Evolutionary conservation across 2,329 filamentous ascomycete genomes (phyloP), one percentile per base, ranked within the genome.

Genomic region (Verticillium klebahnii): DNA sequence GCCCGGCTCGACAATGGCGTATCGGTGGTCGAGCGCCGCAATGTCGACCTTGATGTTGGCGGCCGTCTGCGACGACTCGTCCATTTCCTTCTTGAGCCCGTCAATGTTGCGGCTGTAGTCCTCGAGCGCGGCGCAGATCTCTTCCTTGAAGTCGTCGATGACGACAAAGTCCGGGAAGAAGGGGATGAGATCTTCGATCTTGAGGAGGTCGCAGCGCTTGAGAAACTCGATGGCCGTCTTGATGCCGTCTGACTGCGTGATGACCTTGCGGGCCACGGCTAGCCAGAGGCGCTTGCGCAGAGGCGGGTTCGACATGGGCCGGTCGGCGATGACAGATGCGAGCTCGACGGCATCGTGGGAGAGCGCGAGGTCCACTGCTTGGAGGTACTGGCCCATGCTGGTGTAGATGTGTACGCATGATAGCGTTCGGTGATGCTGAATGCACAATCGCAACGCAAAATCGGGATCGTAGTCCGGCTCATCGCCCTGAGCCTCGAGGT

Each of bases 111-210:
- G 89, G 56, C 88, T 91, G 78, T 99, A 99, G 66, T 96, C 91
- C 75, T 99, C 95, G 1, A 99, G 83, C 1, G 96, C 95, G 0
- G 87, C 82, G 77, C 95, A 99, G 40, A 99, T 98, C 73, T 99
- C 95, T 66, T 98, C 93, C 73, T 98, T 97, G 83, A 99, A 99
- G 74, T 98, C 95, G 72, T 99, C 95, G 65, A 99, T 98, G 59
- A 98, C 91, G 29, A 98, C 93, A 72, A 99, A 99, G 73, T 99
- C 95, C 0, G 95, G 95, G 77, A 99, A 99, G 80, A 99, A 97
- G 0, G 95, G 95, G 50, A 99, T 98, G 34, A 99, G 78, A 70
- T 99, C 95, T 77, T 99, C 95, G 66, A 99, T 99, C 65, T 90
- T 89, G 57, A 99, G 85, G 14, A 98, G 82, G 64, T 97, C 93